phyloP scores from a whole-genome alignment of 2,329 filamentous ascomycete genomes.

The Cryphonectria carpinicola region DNA sequence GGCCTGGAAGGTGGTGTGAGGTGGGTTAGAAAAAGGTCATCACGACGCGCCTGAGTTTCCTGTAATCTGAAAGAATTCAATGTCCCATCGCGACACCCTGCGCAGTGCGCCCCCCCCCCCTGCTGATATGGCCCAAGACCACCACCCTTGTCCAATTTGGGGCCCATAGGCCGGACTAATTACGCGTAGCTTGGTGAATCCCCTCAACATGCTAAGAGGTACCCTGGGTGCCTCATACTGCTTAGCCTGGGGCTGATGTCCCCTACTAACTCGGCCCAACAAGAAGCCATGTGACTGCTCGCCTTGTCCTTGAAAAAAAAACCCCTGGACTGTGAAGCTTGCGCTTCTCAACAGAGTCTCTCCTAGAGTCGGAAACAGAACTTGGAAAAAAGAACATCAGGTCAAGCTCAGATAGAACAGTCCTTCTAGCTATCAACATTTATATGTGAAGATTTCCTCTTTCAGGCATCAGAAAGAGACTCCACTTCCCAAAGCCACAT shows the following conservation, averaged over 20 bases:
- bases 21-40: neutral
- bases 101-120: neutral
- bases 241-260: neutral
- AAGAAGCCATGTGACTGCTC: neutral
- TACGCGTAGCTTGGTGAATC: neutral
- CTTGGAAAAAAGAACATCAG: neutral
- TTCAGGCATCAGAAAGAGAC: neutral
- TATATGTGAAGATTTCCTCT: too few species aligned
- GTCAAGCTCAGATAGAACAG: neutral
- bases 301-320: neutral
- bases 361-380: neutral
- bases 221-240: neutral
- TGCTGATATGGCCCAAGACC: slow-evolving; percentile 6
- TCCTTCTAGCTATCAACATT: neutral
- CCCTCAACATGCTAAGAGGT: neutral
- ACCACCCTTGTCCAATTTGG: slow-evolving; percentile 3
- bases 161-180: slow-evolving; percentile 2
- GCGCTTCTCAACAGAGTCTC: neutral
- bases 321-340: neutral
- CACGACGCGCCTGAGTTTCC: slow-evolving; percentile 6
- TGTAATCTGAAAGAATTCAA: slow-evolving; percentile 13
- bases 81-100: slow-evolving; percentile 16
- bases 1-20: neutral
- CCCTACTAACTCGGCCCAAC: neutral
- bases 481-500: neutral